phyloP scores from a whole-genome alignment of 208 protist genomes.

The Herpetomonas samuelpessoai region DNA sequence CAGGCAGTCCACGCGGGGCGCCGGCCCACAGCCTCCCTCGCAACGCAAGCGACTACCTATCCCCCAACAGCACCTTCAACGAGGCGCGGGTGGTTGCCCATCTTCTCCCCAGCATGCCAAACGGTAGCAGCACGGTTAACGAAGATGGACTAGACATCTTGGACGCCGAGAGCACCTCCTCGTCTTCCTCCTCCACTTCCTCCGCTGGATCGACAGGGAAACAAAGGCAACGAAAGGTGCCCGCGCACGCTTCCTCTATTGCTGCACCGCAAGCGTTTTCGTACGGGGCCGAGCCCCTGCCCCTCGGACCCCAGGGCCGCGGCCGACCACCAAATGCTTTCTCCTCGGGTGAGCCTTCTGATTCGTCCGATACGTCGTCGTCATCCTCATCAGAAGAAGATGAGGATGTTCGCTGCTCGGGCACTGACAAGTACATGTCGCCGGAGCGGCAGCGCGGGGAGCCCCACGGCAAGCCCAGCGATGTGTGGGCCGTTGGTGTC shows the following conservation, averaged over 20 bases:
- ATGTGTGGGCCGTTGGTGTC: slow-evolving; percentile 90
- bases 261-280: too few species aligned
- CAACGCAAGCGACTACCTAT: not conserved
- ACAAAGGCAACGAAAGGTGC: not conserved
- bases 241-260: too few species aligned
- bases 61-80: not conserved
- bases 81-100: not conserved
- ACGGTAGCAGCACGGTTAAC: not conserved
- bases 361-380: not conserved
- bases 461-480: slow-evolving; percentile 66
- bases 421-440: slow-evolving; percentile 90
- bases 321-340: not conserved
- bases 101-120: not conserved
- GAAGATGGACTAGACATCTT: slow-evolving; percentile 28
- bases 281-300: too few species aligned
- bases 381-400: slow-evolving; percentile 12
- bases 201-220: not conserved
- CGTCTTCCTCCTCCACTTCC: slow-evolving; percentile 8
- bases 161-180: slow-evolving; percentile 22
- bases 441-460: slow-evolving; percentile 83
- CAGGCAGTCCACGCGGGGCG: too few species aligned
- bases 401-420: slow-evolving; percentile 42
- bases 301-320: too few species aligned
- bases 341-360: not conserved
- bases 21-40: too few species aligned